These are phyloP conservation scores for Calophaca sinica DNA, from an alignment of 306 rosid species.

Conservation along the genomic window DNA sequence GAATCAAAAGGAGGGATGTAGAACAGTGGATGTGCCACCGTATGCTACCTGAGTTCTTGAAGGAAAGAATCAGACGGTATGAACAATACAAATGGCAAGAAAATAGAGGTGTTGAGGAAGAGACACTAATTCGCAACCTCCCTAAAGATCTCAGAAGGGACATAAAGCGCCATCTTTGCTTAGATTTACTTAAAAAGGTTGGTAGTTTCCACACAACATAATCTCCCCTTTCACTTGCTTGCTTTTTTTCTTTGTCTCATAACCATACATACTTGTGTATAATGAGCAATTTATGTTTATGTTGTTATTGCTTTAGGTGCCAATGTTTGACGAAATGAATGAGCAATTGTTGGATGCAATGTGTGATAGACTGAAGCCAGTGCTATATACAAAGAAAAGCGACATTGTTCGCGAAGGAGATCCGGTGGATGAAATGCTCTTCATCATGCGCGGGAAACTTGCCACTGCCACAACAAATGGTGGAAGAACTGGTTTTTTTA, in stretches of 20 bases:
- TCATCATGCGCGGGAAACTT: constrained; percentile 77
- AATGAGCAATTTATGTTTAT: neutral
- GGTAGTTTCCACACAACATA: constrained; percentile 37
- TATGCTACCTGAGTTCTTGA: constrained; percentile 74
- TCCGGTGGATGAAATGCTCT: constrained; percentile 91
- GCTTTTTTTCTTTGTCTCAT: neutral
- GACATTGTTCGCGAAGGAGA: constrained; percentile 80
- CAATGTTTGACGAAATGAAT: constrained; percentile 72
- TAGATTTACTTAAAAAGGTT: constrained; percentile 68
- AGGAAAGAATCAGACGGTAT: constrained; percentile 73
- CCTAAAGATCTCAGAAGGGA: constrained; percentile 93
- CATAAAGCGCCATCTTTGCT: constrained; percentile 87
- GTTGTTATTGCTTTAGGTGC: constrained; percentile 61
- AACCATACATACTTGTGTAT: too few species aligned
- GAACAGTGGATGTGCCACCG: constrained; percentile 97
- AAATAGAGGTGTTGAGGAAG: constrained; percentile 89
- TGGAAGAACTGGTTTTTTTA: constrained; percentile 79
- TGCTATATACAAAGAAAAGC: constrained; percentile 73
- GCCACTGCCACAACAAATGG: constrained; percentile 69
- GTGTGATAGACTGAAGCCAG: constrained; percentile 79
- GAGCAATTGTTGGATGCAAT: constrained; percentile 76
- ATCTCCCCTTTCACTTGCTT: neutral
- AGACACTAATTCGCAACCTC: constrained; percentile 66
- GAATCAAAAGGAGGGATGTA: constrained; percentile 74
- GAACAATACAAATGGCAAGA: constrained; percentile 96